phyloP scores from a whole-genome alignment of 169 alveolate genomes.

The Toxoplasma gondii region DNA sequence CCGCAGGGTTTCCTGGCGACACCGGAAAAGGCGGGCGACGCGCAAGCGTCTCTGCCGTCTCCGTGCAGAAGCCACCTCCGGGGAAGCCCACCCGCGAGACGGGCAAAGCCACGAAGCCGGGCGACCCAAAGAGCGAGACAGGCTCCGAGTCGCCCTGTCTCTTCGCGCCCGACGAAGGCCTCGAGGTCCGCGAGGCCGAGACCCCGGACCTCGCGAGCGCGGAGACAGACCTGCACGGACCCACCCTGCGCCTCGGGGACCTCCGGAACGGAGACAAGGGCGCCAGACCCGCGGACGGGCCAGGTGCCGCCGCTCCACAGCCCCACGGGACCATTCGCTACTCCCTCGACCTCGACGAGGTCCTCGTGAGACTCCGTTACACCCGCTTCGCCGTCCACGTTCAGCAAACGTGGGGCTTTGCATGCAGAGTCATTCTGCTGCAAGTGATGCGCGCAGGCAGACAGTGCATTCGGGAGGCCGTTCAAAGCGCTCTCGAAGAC shows the following conservation, averaged over 20 bases:
- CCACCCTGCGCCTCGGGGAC: background rate
- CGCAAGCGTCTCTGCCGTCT: background rate
- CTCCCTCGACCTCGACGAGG: constrained; percentile 43
- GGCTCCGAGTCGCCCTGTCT: constrained; percentile 27
- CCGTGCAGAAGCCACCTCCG: background rate
- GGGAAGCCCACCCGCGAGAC: background rate
- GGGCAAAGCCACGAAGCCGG: background rate
- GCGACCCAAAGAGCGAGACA: background rate
- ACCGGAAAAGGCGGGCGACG: background rate
- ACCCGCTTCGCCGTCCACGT: constrained; percentile 38
- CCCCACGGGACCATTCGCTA: constrained; percentile 54
- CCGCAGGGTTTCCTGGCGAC: constrained; percentile 1
- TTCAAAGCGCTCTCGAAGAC: constrained; percentile 27
- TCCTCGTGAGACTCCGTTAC: constrained; percentile 43
- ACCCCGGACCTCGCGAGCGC: background rate
- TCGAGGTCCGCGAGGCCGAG: background rate
- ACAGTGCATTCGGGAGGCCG: constrained; percentile 56
- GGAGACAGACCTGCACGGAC: background rate
- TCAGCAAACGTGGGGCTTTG: constrained; percentile 41
- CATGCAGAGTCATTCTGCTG: constrained; percentile 39
- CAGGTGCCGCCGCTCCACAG: background rate
- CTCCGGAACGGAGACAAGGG: background rate
- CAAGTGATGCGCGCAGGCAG: constrained; percentile 60
- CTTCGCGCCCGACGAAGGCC: constrained; percentile 30
- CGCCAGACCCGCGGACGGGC: background rate